phyloP scores from a whole-genome alignment of 2,329 filamentous ascomycete genomes.

The Didymella pomorum region DNA sequence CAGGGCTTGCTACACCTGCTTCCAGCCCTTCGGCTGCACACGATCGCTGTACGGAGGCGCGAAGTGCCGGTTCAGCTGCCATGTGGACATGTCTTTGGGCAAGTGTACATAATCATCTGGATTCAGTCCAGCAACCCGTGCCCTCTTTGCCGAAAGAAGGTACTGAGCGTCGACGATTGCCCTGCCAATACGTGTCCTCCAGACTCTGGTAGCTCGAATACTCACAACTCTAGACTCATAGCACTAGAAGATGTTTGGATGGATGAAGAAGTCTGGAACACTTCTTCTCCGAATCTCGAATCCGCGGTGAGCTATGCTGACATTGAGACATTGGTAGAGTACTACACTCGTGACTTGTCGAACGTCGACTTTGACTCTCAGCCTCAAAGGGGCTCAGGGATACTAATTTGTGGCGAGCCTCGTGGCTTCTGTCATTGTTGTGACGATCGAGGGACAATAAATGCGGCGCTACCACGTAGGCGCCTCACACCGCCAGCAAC shows the following conservation, averaged over 20 bases:
- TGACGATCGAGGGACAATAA: neutral
- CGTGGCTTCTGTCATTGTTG: conserved; percentile 1
- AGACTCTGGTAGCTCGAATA: neutral
- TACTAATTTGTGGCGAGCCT: neutral
- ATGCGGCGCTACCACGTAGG: neutral
- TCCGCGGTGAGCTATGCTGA: conserved; percentile 2
- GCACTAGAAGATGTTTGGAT: conserved; percentile 11
- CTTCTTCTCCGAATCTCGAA: neutral
- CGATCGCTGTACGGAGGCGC: conserved; percentile 4
- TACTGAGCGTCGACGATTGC: neutral
- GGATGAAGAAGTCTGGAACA: conserved; percentile 5
- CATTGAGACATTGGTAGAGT: neutral
- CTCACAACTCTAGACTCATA: neutral
- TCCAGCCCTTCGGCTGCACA: conserved; percentile 17
- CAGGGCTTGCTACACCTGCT: conserved; percentile 26
- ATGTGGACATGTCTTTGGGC: conserved; percentile 30
- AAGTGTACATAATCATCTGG: conserved; percentile 25
- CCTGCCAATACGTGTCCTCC: neutral
- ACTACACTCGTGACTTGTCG: neutral
- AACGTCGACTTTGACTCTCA: neutral
- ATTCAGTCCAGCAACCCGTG: conserved; percentile 21
- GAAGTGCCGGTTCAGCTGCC: conserved; percentile 24
- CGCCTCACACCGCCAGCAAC: conserved; percentile 1
- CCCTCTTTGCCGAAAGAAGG: conserved; percentile 24
- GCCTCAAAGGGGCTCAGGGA: neutral